Evolutionary conservation across 2,329 filamentous ascomycete genomes (phyloP).

Genomic region (Lecanosticta acicola): DNA sequence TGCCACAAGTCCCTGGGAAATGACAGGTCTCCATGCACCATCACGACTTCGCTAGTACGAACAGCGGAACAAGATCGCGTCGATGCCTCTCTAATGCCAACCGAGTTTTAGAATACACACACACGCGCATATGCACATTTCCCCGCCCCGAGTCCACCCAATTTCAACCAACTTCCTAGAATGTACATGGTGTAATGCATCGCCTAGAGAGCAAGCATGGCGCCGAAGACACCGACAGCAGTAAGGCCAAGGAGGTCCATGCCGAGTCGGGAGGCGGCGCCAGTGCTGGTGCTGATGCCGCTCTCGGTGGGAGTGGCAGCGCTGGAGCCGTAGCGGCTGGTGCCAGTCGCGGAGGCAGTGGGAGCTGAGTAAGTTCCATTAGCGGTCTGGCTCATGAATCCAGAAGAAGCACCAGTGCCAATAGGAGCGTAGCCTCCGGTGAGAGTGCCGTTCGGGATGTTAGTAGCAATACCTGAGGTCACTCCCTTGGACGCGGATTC

Average conservation of each 20-base stretch:
- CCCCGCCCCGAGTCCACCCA: background rate
- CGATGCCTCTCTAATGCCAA: background rate
- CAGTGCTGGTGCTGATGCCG: conserved; percentile 10
- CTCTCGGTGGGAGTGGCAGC: conserved; percentile 9
- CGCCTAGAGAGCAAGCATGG: conserved; percentile 22
- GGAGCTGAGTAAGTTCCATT: conserved; percentile 11
- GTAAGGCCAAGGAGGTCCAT: conserved; percentile 24
- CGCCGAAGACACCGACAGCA: conserved; percentile 24
- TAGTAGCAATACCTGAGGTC: conserved; percentile 5
- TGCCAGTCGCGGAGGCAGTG: conserved; percentile 3
- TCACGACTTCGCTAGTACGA: background rate
- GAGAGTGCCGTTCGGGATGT: conserved; percentile 3
- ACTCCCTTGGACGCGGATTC: conserved; percentile 8
- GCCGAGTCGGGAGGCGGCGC: conserved; percentile 21
- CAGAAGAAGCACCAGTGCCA: conserved; percentile 10
- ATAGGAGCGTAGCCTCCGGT: conserved; percentile 1
- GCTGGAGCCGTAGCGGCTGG: conserved; percentile 1
- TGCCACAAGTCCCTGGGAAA: too few species aligned
- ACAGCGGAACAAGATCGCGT: background rate
- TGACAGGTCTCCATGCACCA: too few species aligned
- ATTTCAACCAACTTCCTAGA: background rate
- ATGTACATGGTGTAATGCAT: background rate
- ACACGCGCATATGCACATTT: background rate
- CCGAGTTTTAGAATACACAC: background rate
- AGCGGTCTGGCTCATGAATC: conserved; percentile 8